A percentile compares a stretch with the other conserved stretches of the same genome.
Evolutionary conservation across 371 early-diverging fungal genomes (phyloP).

Genomic region (Haplosporangium sp.): DNA sequence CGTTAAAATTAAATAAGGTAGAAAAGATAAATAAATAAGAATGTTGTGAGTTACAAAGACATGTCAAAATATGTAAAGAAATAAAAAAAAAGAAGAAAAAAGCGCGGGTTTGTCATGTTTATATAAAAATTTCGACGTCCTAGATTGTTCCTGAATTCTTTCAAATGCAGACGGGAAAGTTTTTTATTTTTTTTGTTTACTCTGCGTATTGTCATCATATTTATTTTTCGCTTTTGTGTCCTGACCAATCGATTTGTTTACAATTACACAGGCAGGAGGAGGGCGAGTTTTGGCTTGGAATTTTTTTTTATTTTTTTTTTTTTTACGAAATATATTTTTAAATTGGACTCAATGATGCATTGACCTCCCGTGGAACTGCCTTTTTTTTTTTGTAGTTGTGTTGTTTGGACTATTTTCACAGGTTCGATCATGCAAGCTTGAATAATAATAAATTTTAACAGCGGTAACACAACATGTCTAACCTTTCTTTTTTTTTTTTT

Average conservation of each 20-base stretch:
- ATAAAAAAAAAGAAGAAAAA: no score
- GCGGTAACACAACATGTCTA: no score
- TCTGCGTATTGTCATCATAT: background rate
- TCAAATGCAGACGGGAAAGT: no score
- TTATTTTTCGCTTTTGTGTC: background rate
- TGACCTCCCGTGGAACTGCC: no score
- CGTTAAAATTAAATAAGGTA: background rate
- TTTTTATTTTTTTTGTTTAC: no score
- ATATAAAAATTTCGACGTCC: no score
- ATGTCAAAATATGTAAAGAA: no score
- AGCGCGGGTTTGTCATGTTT: no score
- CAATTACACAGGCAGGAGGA: background rate
- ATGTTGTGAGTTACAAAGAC: background rate
- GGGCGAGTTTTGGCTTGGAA: background rate
- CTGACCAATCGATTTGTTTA: constrained; percentile 1
- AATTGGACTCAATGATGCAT: no score
- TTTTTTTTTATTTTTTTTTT: background rate
- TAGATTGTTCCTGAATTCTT: no score
- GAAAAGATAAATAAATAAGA: background rate
- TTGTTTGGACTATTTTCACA: background rate
- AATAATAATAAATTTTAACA: background rate
- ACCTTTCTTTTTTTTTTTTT: background rate
- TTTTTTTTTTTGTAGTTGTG: background rate
- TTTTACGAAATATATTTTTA: no score
- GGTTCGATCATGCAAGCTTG: constrained; percentile 4